Percentiles rank a stretch among this genome's conserved stretches.
phyloP scores from a whole-genome alignment of 2,329 filamentous ascomycete species.

The Colletotrichum sp. region DNA sequence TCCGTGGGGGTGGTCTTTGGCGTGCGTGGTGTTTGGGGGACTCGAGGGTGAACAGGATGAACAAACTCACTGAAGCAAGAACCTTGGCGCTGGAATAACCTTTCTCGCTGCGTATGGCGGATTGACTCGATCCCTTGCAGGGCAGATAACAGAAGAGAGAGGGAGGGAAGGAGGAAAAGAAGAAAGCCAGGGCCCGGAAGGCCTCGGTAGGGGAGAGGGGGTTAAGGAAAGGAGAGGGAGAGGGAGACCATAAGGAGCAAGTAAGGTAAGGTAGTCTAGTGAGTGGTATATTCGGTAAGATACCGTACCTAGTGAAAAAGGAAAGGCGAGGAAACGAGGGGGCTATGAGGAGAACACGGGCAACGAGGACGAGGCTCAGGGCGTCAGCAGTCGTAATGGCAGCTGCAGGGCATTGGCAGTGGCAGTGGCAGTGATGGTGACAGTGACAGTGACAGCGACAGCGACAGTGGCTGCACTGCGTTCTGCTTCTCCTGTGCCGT shows the following conservation, averaged over 20 bases:
- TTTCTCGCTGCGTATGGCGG: not conserved
- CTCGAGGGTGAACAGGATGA: not conserved
- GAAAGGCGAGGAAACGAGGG: not conserved
- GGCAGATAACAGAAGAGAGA: not conserved
- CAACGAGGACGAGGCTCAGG: not conserved
- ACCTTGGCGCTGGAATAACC: not conserved
- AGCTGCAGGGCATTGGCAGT: not conserved
- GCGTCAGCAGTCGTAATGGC: not conserved
- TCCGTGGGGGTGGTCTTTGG: not conserved
- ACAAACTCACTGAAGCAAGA: not conserved
- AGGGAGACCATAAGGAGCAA: not conserved
- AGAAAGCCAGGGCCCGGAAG: not conserved
- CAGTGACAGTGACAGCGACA: not conserved
- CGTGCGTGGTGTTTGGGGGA: not conserved
- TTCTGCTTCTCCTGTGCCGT: not conserved
- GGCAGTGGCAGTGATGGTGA: not conserved
- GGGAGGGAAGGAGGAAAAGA: not conserved
- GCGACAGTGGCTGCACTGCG: not conserved
- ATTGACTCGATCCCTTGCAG: not conserved
- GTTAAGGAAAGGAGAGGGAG: not conserved
- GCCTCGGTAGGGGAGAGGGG: not conserved
- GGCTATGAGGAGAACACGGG: constrained; percentile 40
- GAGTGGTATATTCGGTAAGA: not conserved
- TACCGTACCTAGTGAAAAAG: not conserved
- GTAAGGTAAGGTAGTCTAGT: not conserved